Evolutionary conservation across 805 yeast species (phyloP), one percentile per base, ranked within the genome.

Genomic region (Nakazawaea populi): DNA sequence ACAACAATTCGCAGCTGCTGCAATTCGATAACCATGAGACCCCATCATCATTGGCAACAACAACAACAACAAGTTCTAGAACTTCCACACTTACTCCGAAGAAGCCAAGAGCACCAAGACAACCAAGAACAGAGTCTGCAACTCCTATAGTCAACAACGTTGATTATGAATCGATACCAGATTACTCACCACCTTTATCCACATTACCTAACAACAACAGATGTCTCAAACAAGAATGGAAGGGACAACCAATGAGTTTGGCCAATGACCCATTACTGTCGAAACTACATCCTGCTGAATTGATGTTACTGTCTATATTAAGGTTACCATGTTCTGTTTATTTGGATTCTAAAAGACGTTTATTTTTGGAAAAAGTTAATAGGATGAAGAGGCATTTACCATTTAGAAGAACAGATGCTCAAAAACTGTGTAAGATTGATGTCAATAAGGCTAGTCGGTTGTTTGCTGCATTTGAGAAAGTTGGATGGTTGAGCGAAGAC

Each of bases 351-450:
- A 87, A 87, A 69, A 82, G 90, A 67, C 78, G 98, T 56, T 75
- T 92, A 30, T 94, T 92, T 69, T 80, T 83, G 52, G 98, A 92
- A 66, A 92, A 90, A 71, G 94, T 91, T 34, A 82, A 81, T 57
- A 79, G 96, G 47, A 68, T 83, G 59, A 80, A 80, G 58, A 71
- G 74, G 47, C 85, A 84, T 31, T 73, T 83, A 62, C 92, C 94
- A 30, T 92, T 92, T 70, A 83, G 97, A 70, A 84, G 97, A 70
- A 94, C 98, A 0, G 99, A 92, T 68, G 96, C 97, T 6, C 98
- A 92, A 69, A 94, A 94, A 73, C 97, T 97, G 5, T 92, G 98
- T 67, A 81, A 96, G 56, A 91, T 94, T 57, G 98, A 94, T 67
- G 98, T 92, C 43, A 94, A 94, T 68, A 94, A 94, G 68, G 97